Evolutionary conservation across 73 alveolate species (phyloP).

Genomic region (Paramecium sonneborni): DNA sequence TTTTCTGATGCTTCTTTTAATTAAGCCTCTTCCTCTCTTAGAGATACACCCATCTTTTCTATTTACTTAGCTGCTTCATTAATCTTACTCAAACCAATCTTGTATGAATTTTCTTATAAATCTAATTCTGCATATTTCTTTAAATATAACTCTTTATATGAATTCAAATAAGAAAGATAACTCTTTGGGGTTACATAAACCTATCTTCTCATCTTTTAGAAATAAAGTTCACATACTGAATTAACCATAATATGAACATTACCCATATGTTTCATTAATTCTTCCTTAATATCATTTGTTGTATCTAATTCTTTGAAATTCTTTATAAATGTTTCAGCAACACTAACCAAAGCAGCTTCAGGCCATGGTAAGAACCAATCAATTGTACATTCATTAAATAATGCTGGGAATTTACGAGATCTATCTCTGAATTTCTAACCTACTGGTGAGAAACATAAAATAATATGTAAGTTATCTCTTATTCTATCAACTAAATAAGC

Average conservation of each 20-base stretch:
- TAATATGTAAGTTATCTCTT: slow-evolving; percentile 97
- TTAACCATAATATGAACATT: slow-evolving; percentile 96
- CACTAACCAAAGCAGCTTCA: slow-evolving; percentile 99
- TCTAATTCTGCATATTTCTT: slow-evolving; percentile 91
- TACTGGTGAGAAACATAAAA: slow-evolving; percentile 99
- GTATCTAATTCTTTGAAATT: slow-evolving; percentile 87
- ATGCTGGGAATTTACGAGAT: slow-evolving; percentile 99
- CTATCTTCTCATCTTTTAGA: slow-evolving; percentile 98
- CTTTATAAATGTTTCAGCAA: slow-evolving; percentile 88
- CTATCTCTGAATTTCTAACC: slow-evolving; percentile 99
- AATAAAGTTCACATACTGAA: slow-evolving; percentile 95
- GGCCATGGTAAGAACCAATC: slow-evolving; percentile 99
- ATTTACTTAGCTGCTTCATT: slow-evolving; percentile 90
- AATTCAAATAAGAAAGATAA: slow-evolving; percentile 97
- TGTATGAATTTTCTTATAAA: slow-evolving; percentile 86
- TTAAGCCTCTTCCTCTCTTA: slow-evolving; percentile 92
- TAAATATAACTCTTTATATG: slow-evolving; percentile 97
- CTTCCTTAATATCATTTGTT: slow-evolving; percentile 87
- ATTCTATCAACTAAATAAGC: slow-evolving; percentile 97
- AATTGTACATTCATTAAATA: slow-evolving; percentile 98
- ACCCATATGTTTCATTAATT: slow-evolving; percentile 98
- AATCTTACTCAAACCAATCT: slow-evolving; percentile 89
- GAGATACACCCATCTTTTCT: slow-evolving; percentile 92
- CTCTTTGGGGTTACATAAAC: slow-evolving; percentile 99
- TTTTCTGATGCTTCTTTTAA: slow-evolving; percentile 92